phyloP scores from a whole-genome alignment of 2,329 filamentous ascomycete species.

The Byssoonygena ceratinophila region DNA sequence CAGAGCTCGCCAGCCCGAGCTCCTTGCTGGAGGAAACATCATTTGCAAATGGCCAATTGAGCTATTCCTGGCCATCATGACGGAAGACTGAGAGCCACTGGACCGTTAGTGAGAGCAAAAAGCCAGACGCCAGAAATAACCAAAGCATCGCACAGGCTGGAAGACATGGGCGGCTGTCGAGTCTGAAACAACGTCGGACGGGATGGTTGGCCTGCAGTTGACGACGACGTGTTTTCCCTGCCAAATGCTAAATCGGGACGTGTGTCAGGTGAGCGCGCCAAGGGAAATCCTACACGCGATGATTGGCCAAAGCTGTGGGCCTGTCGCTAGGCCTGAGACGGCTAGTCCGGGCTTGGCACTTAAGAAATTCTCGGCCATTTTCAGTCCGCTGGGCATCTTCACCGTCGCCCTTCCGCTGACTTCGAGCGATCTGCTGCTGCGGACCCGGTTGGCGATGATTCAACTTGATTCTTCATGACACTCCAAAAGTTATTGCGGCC shows the following conservation, averaged over 20 bases:
- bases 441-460: slow-evolving; percentile 12
- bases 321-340: background rate
- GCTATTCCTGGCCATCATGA: background rate
- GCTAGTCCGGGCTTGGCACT: background rate
- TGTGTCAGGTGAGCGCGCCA: slow-evolving; percentile 1
- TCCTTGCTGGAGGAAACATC: background rate
- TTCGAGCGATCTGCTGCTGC: slow-evolving; percentile 1
- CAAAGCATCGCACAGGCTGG: background rate
- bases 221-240: slow-evolving; percentile 5
- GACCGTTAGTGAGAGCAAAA: background rate
- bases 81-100: background rate
- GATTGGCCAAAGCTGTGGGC: slow-evolving; percentile 1
- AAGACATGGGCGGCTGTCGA: slow-evolving; percentile 6
- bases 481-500: slow-evolving; percentile 36
- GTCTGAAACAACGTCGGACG: slow-evolving; percentile 1
- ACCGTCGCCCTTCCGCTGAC: background rate
- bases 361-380: slow-evolving; percentile 8
- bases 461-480: slow-evolving; percentile 28
- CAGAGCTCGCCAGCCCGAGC: background rate
- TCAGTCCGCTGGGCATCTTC: no score
- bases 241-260: slow-evolving; percentile 5
- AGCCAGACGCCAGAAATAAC: slow-evolving; percentile 1
- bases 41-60: background rate
- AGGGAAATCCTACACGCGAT: background rate
- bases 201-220: slow-evolving; percentile 7